phyloP scores from a whole-genome alignment of 2,329 filamentous ascomycete genomes.

The Ascosphaera acerosa region DNA sequence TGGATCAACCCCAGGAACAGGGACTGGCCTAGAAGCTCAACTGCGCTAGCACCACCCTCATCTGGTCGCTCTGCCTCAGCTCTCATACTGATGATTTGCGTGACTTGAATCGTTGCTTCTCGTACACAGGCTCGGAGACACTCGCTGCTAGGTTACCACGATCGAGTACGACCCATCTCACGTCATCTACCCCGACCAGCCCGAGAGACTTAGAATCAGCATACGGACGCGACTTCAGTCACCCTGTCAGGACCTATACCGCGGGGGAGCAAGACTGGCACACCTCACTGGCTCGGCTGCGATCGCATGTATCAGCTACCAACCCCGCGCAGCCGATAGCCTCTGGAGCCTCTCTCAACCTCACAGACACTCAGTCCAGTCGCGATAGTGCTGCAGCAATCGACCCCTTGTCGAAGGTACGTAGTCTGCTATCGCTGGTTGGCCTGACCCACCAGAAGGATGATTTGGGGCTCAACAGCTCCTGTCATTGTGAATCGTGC shows the following conservation, averaged over 20 bases:
- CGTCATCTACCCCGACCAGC: not conserved
- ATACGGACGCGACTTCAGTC: not conserved
- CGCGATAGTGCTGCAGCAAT: conserved; percentile 14
- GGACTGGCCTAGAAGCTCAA: no score
- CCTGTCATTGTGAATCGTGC: conserved; percentile 2
- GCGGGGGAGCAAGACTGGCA: not conserved
- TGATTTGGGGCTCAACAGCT: not conserved
- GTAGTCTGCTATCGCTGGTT: conserved; percentile 8
- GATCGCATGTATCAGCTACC: not conserved
- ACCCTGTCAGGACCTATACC: not conserved
- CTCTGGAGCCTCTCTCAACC: not conserved
- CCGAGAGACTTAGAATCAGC: no score
- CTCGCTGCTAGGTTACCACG: conserved; percentile 1
- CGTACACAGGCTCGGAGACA: not conserved
- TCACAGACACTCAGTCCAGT: not conserved
- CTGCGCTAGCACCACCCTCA: not conserved
- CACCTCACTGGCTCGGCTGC: not conserved
- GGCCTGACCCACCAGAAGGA: not conserved
- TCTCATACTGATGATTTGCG: not conserved
- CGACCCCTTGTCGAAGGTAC: conserved; percentile 42
- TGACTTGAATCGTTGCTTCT: no score
- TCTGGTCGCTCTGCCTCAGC: not conserved
- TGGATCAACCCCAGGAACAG: no score
- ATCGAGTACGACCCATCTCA: not conserved
- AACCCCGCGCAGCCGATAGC: not conserved